These are phyloP conservation scores for Amaranthus tricolor DNA, from an alignment of 179 eudicot species.

Conservation along the genomic window DNA sequence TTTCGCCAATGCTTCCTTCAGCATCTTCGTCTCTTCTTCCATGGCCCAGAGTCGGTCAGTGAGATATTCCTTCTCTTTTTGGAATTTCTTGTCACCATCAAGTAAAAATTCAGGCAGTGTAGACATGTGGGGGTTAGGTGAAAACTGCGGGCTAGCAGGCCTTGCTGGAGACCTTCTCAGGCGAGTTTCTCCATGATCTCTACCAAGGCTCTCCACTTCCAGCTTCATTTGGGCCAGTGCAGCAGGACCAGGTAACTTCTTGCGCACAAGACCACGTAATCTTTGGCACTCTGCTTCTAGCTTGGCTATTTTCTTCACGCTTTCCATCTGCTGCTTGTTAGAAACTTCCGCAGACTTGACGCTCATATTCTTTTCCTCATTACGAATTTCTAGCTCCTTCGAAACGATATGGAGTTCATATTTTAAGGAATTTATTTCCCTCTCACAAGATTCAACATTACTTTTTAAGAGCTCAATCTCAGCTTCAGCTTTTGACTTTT, in stretches of 20 bases:
- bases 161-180: slow-evolving; percentile 68
- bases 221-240: slow-evolving; percentile 98
- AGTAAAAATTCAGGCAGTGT: slow-evolving; percentile 60
- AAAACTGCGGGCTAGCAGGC: slow-evolving; percentile 64
- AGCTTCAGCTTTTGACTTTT: slow-evolving; percentile 83
- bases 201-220: slow-evolving; percentile 88
- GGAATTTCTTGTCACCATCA: slow-evolving; percentile 61
- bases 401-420: slow-evolving; percentile 81
- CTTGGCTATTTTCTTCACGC: slow-evolving; percentile 84
- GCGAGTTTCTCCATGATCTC: slow-evolving; percentile 74
- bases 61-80: slow-evolving; percentile 74
- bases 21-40: slow-evolving; percentile 98
- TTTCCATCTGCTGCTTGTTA: slow-evolving; percentile 88
- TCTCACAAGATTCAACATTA: slow-evolving; percentile 75
- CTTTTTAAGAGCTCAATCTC: slow-evolving; percentile 72
- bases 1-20: slow-evolving; percentile 89
- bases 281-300: slow-evolving; percentile 97
- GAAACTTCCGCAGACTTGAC: slow-evolving; percentile 84
- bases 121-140: slow-evolving; percentile 42
- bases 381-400: slow-evolving; percentile 90
- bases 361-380: slow-evolving; percentile 95
- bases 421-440: slow-evolving; percentile 85
- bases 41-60: slow-evolving; percentile 72
- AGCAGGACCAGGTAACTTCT: slow-evolving; percentile 98
- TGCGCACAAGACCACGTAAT: slow-evolving; percentile 83